These are phyloP conservation scores for Apostasia ramifera DNA, from an alignment of 106 monocot species.

Conservation along the genomic window DNA sequence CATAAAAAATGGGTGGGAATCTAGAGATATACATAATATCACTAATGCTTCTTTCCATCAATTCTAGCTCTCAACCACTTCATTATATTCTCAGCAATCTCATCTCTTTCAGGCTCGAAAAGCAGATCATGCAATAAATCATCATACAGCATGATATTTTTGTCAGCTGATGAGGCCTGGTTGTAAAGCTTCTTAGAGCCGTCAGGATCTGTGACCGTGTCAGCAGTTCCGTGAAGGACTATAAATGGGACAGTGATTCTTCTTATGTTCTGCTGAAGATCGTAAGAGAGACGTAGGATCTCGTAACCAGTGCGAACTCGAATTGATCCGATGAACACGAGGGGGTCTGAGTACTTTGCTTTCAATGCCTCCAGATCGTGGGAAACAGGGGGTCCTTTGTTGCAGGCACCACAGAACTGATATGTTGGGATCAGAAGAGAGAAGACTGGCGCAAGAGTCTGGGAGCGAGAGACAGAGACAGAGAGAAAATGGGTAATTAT, in stretches of 20 bases:
- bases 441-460: slow-evolving; percentile 74
- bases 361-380: slow-evolving; percentile 65
- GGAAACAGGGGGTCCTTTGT: slow-evolving; percentile 52
- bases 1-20: too few relatives aligned
- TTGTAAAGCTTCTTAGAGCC: slow-evolving; percentile 47
- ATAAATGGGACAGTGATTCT: slow-evolving; percentile 62
- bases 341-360: slow-evolving; percentile 74
- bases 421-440: slow-evolving; percentile 60
- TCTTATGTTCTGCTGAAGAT: slow-evolving; percentile 48
- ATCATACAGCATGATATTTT: slow-evolving; percentile 59
- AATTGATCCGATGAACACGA: slow-evolving; percentile 78
- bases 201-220: slow-evolving; percentile 60
- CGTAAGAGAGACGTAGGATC: slow-evolving; percentile 58
- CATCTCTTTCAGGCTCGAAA: slow-evolving; percentile 80
- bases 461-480: not conserved
- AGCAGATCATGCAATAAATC: slow-evolving; percentile 83
- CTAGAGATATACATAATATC: too few relatives aligned
- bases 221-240: slow-evolving; percentile 74
- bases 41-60: not conserved
- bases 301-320: slow-evolving; percentile 77
- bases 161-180: slow-evolving; percentile 45
- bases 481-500: too few relatives aligned
- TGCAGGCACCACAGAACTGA: slow-evolving; percentile 46
- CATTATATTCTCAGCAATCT: slow-evolving; percentile 52
- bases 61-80: slow-evolving; percentile 59